A percentile compares a stretch with the other conserved stretches of the same genome.
Conservation (phyloP, 108 stramenopile species). For the Licmophora abbreviata region DNA sequence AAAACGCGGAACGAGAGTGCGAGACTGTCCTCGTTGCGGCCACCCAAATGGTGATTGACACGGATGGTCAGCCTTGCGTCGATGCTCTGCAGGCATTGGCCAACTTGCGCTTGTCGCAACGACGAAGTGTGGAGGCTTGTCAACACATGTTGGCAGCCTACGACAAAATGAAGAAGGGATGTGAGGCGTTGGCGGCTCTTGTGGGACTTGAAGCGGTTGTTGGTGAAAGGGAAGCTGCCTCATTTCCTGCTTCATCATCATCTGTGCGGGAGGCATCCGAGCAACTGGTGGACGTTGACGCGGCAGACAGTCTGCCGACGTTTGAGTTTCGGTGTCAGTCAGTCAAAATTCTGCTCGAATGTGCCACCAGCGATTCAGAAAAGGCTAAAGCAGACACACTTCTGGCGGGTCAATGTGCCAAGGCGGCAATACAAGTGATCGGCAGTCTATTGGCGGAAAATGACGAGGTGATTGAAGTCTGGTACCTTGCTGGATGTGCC, state of each 20-base stretch:
- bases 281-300: constrained; percentile 44
- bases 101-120: constrained; percentile 70
- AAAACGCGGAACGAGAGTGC: constrained; percentile 68
- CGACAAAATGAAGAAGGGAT: constrained; percentile 63
- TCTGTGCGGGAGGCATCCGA: constrained; percentile 13
- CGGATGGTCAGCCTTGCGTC: constrained; percentile 32
- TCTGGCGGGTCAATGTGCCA: constrained; percentile 44
- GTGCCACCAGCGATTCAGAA: constrained; percentile 33
- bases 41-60: constrained; percentile 31
- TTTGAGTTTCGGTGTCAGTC: constrained; percentile 81
- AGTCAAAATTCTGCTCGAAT: constrained; percentile 79
- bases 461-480: constrained; percentile 85
- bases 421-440: constrained; percentile 68
- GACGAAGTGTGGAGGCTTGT: constrained; percentile 51
- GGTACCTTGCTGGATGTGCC: constrained; percentile 78
- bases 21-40: constrained; percentile 56
- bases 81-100: constrained; percentile 85
- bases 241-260: background rate
- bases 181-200: constrained; percentile 63
- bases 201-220: constrained; percentile 54
- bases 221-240: constrained; percentile 5
- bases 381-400: too few species aligned
- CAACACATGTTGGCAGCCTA: constrained; percentile 55
- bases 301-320: constrained; percentile 46
- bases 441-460: constrained; percentile 83